Percentiles rank a stretch among this genome's conserved stretches.
These are phyloP conservation scores for Dactylonectria macrodidyma DNA, from an alignment of 2,329 filamentous ascomycete genomes.

Conservation along the genomic window DNA sequence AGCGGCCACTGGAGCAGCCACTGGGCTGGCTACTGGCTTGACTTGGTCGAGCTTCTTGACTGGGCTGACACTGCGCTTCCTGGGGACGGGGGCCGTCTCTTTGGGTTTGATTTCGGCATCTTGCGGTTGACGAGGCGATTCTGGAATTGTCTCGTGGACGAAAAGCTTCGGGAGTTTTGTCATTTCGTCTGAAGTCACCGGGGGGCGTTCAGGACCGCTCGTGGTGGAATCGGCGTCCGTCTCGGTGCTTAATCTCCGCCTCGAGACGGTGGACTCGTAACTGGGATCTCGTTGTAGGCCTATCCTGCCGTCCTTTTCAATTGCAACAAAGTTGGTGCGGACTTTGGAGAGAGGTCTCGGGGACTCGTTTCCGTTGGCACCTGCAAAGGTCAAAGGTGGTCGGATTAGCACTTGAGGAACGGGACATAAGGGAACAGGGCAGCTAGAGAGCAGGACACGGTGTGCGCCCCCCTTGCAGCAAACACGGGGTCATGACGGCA, in stretches of 20 bases:
- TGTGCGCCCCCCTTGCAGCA: conserved; percentile 29
- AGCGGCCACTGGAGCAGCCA: neutral
- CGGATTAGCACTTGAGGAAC: conserved; percentile 39
- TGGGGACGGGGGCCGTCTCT: conserved; percentile 45
- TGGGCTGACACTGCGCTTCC: conserved; percentile 54
- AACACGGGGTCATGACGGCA: conserved; percentile 13
- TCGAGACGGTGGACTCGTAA: conserved; percentile 56
- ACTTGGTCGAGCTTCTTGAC: conserved; percentile 15
- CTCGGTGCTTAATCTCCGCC: conserved; percentile 54
- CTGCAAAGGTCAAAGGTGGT: conserved; percentile 43
- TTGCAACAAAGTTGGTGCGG: conserved; percentile 80
- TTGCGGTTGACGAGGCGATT: conserved; percentile 55
- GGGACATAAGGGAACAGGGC: neutral
- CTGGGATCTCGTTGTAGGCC: conserved; percentile 63
- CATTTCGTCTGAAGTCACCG: conserved; percentile 47
- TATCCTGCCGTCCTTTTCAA: conserved; percentile 76
- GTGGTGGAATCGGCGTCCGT: conserved; percentile 53
- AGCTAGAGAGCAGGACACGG: conserved; percentile 35
- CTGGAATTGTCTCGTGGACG: conserved; percentile 58
- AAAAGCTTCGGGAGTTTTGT: conserved; percentile 41
- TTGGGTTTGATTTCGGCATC: conserved; percentile 33
- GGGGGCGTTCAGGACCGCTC: conserved; percentile 56
- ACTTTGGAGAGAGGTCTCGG: conserved; percentile 81
- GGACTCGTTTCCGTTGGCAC: conserved; percentile 60
- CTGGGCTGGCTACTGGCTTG: neutral